Percentiles rank a stretch among this genome's conserved stretches.
phyloP scores from a whole-genome alignment of 352 stramenopile species.

The Lagenidium giganteum region DNA sequence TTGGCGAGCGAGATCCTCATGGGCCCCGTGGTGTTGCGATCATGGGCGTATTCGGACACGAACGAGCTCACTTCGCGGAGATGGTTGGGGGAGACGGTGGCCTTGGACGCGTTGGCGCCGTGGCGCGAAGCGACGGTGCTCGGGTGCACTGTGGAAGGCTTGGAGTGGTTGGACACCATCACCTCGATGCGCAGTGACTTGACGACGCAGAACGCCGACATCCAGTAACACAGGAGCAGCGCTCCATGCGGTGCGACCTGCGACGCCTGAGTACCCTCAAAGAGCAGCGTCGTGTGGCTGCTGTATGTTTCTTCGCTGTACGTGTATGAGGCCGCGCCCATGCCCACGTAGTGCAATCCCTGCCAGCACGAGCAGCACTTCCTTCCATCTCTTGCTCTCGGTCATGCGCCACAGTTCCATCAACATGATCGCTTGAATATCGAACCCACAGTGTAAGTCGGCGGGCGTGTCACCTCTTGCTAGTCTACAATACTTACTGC shows the following conservation, averaged over 20 bases:
- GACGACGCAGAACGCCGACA: conserved; percentile 25
- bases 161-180: too few species aligned
- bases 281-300: conserved; percentile 18
- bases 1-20: too few species aligned
- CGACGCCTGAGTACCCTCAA: conserved; percentile 27
- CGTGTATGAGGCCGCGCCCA: conserved; percentile 46
- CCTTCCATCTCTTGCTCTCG: conserved; percentile 27
- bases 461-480: not conserved
- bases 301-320: conserved; percentile 34
- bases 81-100: too few species aligned
- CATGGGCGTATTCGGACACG: too few species aligned
- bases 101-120: too few species aligned
- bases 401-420: conserved; percentile 66
- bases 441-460: not conserved
- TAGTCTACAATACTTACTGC: conserved; percentile 21
- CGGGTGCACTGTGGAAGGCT: too few species aligned
- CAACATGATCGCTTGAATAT: conserved; percentile 44
- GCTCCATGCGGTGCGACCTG: conserved; percentile 46
- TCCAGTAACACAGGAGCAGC: conserved; percentile 53
- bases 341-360: conserved; percentile 50
- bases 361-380: conserved; percentile 30
- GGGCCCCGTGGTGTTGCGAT: too few species aligned
- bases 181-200: conserved; percentile 17
- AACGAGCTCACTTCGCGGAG: too few species aligned
- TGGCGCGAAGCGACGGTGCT: too few species aligned